phyloP scores from a whole-genome alignment of 2,329 filamentous ascomycete genomes.

The Talaromyces amestolkiae region DNA sequence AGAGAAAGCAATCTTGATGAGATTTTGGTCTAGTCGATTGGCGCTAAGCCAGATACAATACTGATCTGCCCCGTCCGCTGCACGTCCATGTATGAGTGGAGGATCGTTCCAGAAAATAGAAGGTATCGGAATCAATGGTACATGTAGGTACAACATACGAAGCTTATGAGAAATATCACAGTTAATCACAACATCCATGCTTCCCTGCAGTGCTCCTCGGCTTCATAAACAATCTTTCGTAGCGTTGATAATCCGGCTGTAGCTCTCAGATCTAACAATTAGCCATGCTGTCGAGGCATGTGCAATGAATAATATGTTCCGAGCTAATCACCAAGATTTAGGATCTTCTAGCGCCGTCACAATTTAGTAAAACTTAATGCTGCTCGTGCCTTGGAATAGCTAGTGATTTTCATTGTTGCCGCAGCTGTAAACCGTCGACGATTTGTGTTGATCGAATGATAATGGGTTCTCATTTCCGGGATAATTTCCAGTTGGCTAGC shows the following conservation, averaged over 20 bases:
- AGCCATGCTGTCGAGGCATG: neutral
- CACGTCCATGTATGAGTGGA: neutral
- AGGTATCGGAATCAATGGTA: neutral
- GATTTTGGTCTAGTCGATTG: neutral
- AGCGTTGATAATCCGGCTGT: neutral
- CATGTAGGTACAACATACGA: neutral
- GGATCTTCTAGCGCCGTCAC: neutral
- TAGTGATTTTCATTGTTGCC: no score
- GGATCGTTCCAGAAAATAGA: neutral
- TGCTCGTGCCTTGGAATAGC: neutral
- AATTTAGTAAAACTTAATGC: neutral
- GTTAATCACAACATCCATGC: neutral
- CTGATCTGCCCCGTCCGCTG: neutral
- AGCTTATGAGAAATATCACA: neutral
- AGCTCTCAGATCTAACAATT: neutral
- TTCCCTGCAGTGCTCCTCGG: neutral
- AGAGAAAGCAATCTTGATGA: neutral
- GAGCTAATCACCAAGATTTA: neutral
- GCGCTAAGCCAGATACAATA: neutral
- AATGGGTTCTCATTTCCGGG: neutral
- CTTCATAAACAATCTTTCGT: neutral
- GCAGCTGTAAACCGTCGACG: neutral
- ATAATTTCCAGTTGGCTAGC: neutral
- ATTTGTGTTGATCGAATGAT: neutral
- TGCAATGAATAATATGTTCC: neutral